Conservation (phyloP, 768 basidiomycete species). For the Naematelia encephala region DNA sequence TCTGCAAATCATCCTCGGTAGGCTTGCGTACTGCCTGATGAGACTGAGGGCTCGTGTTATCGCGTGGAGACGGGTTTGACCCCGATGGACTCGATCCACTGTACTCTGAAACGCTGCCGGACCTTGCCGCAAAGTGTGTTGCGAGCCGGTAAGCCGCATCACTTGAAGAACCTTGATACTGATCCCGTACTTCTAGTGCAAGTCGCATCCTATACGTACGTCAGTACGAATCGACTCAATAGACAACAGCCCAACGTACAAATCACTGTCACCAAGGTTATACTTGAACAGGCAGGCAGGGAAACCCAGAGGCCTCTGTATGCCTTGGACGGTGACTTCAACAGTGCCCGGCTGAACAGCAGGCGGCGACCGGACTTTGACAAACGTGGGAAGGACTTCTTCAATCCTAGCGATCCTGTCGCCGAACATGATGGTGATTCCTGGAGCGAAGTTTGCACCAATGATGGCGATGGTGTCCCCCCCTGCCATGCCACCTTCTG, state of each 20-base stretch:
- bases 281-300: conserved; percentile 34
- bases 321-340: conserved; percentile 79
- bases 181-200: conserved; percentile 35
- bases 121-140: conserved; percentile 24
- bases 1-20: conserved; percentile 56
- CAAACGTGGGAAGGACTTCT: conserved; percentile 59
- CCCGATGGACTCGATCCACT: conserved; percentile 3
- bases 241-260: conserved; percentile 19
- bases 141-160: conserved; percentile 40
- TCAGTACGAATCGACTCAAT: too few species aligned
- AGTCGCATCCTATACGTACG: conserved; percentile 26
- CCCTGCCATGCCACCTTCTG: conserved; percentile 72
- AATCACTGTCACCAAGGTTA: conserved; percentile 33
- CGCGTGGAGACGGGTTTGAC: not conserved
- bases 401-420: conserved; percentile 59
- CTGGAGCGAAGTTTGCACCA: conserved; percentile 71
- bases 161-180: conserved; percentile 33
- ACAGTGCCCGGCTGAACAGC: conserved; percentile 77
- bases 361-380: conserved; percentile 55
- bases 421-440: conserved; percentile 75
- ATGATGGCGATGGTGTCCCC: conserved; percentile 93
- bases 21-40: too few species aligned
- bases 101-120: conserved; percentile 1
- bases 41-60: too few species aligned
- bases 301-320: conserved; percentile 47